Base-by-base conservation (phyloP, 768 basidiomycete species). In the Boletus insuetus region DNA sequence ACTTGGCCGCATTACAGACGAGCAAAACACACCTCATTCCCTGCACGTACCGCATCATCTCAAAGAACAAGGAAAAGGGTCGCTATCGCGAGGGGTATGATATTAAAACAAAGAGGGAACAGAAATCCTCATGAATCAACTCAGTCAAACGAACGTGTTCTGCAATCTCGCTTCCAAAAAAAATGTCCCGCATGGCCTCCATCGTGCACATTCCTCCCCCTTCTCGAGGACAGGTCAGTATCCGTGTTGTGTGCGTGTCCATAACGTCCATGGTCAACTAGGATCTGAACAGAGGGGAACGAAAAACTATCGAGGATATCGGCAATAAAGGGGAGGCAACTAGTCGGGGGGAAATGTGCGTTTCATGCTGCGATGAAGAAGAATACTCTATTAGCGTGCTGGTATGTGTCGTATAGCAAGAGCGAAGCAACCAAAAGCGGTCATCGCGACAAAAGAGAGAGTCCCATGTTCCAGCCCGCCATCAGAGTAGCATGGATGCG, bases 401-500 rank as follows among this genome's bases (percentile, higher is more conserved):
- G 59, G 53, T 63, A 65, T 61, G 63, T 49, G 49, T 63, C 51
- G 20, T 56, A 29, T 39, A 54, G 26, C 51, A 49, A 51, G 38
- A 53, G 22, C 42, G 50, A n/a, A 41, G 22, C 35, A 31, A 29
- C 56, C 48, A 51, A 26, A 16, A 12, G 14, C 3, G 34, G 35
- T 58, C 50, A 49, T 46, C 40, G 54, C 38, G n/a, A 10, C 37
- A 37, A 58, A 20, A n/a, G 38, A 17, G 26, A 41, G 9, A 22
- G 43, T 43, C 22, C 48, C 44, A 34, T 22, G 43, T 43, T 19
- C 45, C 44, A 35, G 19, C 22, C 43, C 4, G 32, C 40, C 51
- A 20, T 66, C 54, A 70, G 26, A 73, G 58, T 35, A 71, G 46
- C 8, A 58, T 22, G 24, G 71, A 67, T 3, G 58, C 63, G 26